These are phyloP conservation scores for Pythium diclinum DNA, from an alignment of 352 stramenopile species.

Conservation along the genomic window DNA sequence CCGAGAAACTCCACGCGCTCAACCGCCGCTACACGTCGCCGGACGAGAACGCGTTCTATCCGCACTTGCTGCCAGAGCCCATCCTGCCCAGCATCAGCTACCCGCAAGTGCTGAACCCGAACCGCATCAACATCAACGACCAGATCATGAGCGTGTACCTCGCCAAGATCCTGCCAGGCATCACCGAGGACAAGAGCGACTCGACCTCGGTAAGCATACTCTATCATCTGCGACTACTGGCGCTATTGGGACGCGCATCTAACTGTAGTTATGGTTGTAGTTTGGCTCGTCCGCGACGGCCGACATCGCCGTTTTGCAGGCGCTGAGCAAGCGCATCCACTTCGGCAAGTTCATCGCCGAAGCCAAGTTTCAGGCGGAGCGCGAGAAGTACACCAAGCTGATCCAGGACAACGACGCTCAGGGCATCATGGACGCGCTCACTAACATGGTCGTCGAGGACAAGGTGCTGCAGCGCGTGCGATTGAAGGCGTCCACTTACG, in stretches of 20 bases:
- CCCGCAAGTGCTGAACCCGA: constrained; percentile 91
- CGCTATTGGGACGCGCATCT: not conserved
- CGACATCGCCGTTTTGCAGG: constrained; percentile 93
- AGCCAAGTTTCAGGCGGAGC: constrained; percentile 94
- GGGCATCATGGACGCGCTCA: constrained; percentile 96
- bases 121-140: constrained; percentile 97
- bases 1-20: constrained; percentile 92
- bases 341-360: constrained; percentile 99
- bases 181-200: constrained; percentile 89
- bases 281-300: constrained; percentile 80
- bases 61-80: constrained; percentile 85
- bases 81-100: constrained; percentile 93
- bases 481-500: constrained; percentile 97
- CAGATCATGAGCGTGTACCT: constrained; percentile 97
- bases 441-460: constrained; percentile 92
- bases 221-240: not conserved
- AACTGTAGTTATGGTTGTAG: constrained; percentile 24
- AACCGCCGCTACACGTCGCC: constrained; percentile 97
- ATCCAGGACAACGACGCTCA: constrained; percentile 91
- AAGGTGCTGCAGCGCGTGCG: constrained; percentile 91
- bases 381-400: constrained; percentile 90
- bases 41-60: constrained; percentile 99
- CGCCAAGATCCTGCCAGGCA: constrained; percentile 92
- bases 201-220: constrained; percentile 44
- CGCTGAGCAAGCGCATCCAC: constrained; percentile 96